Evolutionary conservation across 192 early-diverging fungal genomes (phyloP), one percentile per base, ranked within the genome.

Genomic region (Backusella parvicylindrica): DNA sequence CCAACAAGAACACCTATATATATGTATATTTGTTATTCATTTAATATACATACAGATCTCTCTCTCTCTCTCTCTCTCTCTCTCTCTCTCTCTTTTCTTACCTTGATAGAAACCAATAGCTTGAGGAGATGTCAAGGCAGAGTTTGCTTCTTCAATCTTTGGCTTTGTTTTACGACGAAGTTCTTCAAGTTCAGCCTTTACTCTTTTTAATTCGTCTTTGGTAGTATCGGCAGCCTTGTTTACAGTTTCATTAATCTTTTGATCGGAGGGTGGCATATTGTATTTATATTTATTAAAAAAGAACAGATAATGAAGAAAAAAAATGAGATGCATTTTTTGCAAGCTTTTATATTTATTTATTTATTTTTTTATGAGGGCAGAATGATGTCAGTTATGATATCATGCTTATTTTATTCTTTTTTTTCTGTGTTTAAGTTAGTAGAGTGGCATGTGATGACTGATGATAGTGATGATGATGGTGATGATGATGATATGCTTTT

Each of bases 41-140:
- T n/a, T n/a, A 31, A 11, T 16, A 49, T 31, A 36, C n/a, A n/a
- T n/a, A n/a, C n/a, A n/a, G n/a, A n/a, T 1, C 23, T 11, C 40
- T 15, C 12, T 43, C 15, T 21, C 13, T 21, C n/a, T 1, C 23
- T 11, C 40, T 15, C 12, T 43, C 15, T 21, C 13, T 21, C n/a
- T 50, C 16, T 21, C 0, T 23, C 41, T 43, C 43, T 15, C 43
- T 18, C 41, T 23, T 0, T 1, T 11, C 68, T 70, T 63, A 76
- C 75, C 75, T 70, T 68, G 67, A 18, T 70, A 70, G 56, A 76
- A 76, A 7, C 75, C 75, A 64, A 68, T 70, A 41, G 68, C 75
- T 5, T 38, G 47, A 31, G 75, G 68, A 70, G 75, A 76, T 67
- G 67, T 43, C 23, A 76, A 47, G 32, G 60, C 41, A 53, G 38